These are phyloP conservation scores for Coemansia sp. DNA, from an alignment of 192 early-diverging fungal genomes.

Conservation along the genomic window DNA sequence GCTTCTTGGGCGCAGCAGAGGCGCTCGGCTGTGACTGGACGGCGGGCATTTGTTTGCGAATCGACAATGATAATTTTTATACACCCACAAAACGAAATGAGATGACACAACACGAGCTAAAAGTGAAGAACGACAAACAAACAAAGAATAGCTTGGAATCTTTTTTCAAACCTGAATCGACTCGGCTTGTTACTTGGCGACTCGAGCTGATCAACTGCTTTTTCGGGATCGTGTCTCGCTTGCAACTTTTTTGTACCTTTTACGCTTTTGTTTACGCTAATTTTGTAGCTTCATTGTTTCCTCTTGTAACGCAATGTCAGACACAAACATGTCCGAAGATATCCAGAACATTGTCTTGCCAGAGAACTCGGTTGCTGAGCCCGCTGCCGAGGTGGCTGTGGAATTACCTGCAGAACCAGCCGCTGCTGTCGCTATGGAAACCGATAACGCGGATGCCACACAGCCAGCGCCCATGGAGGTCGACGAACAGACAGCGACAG, in stretches of 20 bases:
- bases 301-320: not conserved
- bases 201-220: not conserved
- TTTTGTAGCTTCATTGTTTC: not conserved
- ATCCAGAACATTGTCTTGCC: not conserved
- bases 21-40: too few relatives aligned
- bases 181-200: not conserved
- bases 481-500: not conserved
- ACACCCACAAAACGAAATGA: too few relatives aligned
- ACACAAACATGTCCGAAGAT: not conserved
- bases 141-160: too few relatives aligned
- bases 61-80: too few relatives aligned
- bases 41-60: too few relatives aligned
- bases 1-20: too few relatives aligned
- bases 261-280: constrained; percentile 7
- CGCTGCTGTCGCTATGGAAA: not conserved
- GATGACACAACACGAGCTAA: too few relatives aligned
- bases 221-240: not conserved
- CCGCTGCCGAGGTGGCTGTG: too few relatives aligned
- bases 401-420: not conserved
- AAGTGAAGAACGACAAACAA: too few relatives aligned
- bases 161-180: not conserved
- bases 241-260: not conserved
- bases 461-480: not conserved
- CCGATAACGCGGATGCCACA: not conserved
- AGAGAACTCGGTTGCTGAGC: too few relatives aligned